These are phyloP conservation scores for Eucalyptus regnans DNA, from an alignment of 345 rosid species.

Conservation along the genomic window DNA sequence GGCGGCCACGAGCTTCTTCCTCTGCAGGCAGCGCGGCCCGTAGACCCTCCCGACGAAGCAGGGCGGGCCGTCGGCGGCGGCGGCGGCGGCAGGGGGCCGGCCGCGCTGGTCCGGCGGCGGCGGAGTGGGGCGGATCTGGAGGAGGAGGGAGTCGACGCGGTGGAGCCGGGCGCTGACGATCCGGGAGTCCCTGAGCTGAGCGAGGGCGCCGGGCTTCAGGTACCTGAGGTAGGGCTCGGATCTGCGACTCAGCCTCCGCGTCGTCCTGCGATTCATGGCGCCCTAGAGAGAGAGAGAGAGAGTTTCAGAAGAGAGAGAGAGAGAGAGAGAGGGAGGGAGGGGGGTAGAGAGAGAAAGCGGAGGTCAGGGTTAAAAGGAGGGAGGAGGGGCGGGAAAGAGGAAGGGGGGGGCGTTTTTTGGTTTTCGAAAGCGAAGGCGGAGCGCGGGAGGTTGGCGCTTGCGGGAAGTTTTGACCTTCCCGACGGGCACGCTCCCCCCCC, in stretches of 20 bases:
- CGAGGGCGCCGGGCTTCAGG: constrained; percentile 46
- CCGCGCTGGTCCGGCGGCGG: not conserved
- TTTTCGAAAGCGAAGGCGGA: not conserved
- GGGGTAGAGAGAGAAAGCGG: not conserved
- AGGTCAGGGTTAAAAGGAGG: not conserved
- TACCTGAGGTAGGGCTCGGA: constrained; percentile 21
- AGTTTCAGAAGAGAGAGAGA: not conserved
- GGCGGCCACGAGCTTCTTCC: constrained; percentile 37
- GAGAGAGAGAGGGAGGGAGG: not conserved
- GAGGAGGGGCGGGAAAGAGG: not conserved
- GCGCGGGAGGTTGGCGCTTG: not conserved
- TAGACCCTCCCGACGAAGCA: constrained; percentile 11
- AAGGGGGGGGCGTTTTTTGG: not conserved
- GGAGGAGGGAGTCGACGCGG: constrained; percentile 5
- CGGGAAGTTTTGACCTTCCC: not conserved
- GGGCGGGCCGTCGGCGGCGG: not conserved
- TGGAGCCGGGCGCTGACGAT: constrained; percentile 35
- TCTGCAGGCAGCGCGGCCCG: constrained; percentile 26
- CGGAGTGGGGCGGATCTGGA: not conserved
- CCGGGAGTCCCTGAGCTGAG: constrained; percentile 34
- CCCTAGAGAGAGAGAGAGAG: not conserved
- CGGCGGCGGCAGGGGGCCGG: not conserved
- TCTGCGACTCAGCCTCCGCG: not conserved
- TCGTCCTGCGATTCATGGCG: not conserved
- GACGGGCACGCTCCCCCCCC: not conserved